These are phyloP conservation scores for Pyrus hybrid DNA, from an alignment of 331 rosid genomes.

Conservation along the genomic window DNA sequence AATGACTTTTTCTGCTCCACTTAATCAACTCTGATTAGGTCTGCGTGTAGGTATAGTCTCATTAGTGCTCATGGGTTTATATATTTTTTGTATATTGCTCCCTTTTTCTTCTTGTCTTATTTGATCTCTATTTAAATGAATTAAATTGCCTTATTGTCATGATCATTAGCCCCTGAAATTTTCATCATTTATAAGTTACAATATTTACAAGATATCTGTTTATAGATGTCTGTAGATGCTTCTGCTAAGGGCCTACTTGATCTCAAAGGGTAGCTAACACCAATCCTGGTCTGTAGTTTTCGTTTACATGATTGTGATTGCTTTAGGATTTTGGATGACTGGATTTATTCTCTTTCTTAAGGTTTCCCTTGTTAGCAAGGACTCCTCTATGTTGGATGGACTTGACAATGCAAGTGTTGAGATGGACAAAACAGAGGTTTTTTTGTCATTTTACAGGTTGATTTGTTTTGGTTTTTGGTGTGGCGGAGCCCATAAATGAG, in stretches of 20 bases:
- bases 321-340: conserved; percentile 23
- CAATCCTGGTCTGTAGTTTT: conserved; percentile 72
- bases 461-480: too few species aligned
- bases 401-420: conserved; percentile 95
- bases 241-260: conserved; percentile 99
- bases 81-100: background rate
- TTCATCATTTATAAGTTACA: conserved; percentile 14
- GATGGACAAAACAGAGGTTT: conserved; percentile 93
- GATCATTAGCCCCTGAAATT: conserved; percentile 9
- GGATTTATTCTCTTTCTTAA: conserved; percentile 26
- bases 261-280: conserved; percentile 90
- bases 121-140: background rate
- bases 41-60: conserved; percentile 81
- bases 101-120: background rate
- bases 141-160: background rate
- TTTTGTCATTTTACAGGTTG: background rate
- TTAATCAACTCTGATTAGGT: conserved; percentile 99
- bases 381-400: conserved; percentile 99
- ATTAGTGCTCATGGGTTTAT: background rate
- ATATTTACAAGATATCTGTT: conserved; percentile 20
- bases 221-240: conserved; percentile 99
- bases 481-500: background rate
- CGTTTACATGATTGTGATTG: conserved; percentile 11
- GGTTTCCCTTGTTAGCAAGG: conserved; percentile 99
- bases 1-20: too few species aligned